Base-by-base conservation (phyloP, 495 filamentous ascomycete species). In the Lentithecium fluviatile region DNA sequence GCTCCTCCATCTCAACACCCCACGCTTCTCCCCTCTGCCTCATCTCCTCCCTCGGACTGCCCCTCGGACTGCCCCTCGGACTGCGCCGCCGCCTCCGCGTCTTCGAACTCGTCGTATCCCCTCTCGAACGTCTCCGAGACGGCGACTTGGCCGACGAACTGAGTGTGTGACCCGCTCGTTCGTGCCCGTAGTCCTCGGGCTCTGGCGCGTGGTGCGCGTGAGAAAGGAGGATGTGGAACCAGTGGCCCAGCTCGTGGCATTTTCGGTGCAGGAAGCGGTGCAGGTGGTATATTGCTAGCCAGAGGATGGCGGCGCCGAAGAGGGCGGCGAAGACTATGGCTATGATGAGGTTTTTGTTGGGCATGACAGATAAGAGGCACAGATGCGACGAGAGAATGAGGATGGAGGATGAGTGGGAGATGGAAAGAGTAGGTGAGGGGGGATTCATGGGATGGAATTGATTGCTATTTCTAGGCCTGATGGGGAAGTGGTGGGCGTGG, bases 251-350 rank as follows among this genome's bases (percentile, higher is more conserved):
- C n/a, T 60, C 45, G n/a, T 25, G 13, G 49, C 38, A 42, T 29
- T 26, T 36, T 24, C 32, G 20, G 6, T 49, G 37, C 38, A 62
- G 57, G 24, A 21, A 62, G 23, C 43, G 52, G 43, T 59, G 59
- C 8, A 58, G 42, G 45, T 51, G 59, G 42, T 58, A 59, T 8
- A 62, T 29, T 21, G 15, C 37, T 17, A 59, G 37, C 64, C 64
- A 67, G 4, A 62, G 36, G 6, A 67, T 1, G 11, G 50, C 45
- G 19, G 53, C 26, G 6, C 64, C 64, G 32, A 62, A 59, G 25
- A 67, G 10, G 21, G 34, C 59, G 17, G 54, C 48, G 36, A 53
- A 50, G n/a, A 63, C 45, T 6, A 67, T 56, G 2, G 59, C 59
- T 7, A 53, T 45, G 20, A 56, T 51, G 1, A 36, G 11, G 11